Conservation (phyloP, 306 rosid species). For the Biancaea sappan region DNA sequence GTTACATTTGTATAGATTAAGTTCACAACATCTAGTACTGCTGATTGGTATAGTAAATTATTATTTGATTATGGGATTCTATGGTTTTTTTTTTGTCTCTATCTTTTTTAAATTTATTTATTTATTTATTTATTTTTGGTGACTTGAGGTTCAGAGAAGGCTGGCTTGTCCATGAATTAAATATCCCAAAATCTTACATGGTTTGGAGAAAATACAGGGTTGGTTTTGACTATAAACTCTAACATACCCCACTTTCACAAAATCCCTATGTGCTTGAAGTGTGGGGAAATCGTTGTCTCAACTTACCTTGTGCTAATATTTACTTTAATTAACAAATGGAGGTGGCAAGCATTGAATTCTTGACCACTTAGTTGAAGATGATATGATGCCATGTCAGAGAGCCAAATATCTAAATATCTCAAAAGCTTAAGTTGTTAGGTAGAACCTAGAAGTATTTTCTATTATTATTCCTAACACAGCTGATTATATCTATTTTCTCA, state of each 20-base stretch:
- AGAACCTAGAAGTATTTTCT: not conserved
- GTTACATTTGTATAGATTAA: not conserved
- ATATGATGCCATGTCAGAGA: not conserved
- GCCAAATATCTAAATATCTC: not conserved
- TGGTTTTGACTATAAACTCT: not conserved
- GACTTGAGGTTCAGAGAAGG: conserved; percentile 15
- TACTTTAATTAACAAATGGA: not conserved
- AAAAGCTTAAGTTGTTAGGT: not conserved
- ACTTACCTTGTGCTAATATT: not conserved
- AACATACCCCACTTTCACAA: not conserved
- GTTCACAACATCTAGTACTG: not conserved
- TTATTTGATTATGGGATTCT: conserved; percentile 23
- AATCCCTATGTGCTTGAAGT: not conserved
- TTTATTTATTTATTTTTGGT: too few species aligned
- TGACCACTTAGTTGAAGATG: not conserved
- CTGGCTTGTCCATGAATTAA: not conserved
- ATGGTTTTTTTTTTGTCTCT: not conserved
- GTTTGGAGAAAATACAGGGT: not conserved
- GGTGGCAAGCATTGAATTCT: not conserved
- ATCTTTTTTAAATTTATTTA: too few species aligned
- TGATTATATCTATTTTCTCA: conserved; percentile 27
- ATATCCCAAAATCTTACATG: not conserved
- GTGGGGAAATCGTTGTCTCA: not conserved
- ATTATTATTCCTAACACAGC: not conserved
- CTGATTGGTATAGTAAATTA: not conserved